Evolutionary conservation across 768 basidiomycete species (phyloP), one percentile per base, ranked within the genome.

Genomic region (Trametes cubensis): DNA sequence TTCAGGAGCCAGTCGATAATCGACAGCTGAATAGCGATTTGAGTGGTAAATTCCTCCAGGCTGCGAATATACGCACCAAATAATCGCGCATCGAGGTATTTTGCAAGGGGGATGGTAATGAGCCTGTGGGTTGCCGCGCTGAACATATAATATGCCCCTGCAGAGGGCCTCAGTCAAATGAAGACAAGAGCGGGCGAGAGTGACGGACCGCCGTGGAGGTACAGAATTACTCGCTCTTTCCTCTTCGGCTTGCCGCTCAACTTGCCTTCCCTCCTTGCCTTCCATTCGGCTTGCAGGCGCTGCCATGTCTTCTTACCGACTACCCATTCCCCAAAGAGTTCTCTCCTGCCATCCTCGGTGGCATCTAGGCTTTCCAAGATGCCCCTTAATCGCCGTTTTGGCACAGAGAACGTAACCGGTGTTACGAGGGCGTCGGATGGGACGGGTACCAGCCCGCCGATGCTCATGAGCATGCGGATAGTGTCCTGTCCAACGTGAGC

Each of bases 1-100:
- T 75, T 99, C 96, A 1, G 96, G 96, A 0, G 96, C 95, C 39
- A 99, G 81, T 13, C 96, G 92, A 75, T 99, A 99, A 72, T 97
- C 94, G 63, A 99, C 79, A 8, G 95, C 81, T 96, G 79, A 7
- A 15, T 79, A 30, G 10, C 10, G 17, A 34, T 45, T 15, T 48
- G 15, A 50, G n/a, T 23, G 44, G 28, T 7, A 28, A 28, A 13
- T 10, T 17, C 23, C 25, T 14, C 34, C 26, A 46, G 10, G 10
- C n/a, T 7, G 5, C 13, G 28, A 1, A 25, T 21, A 30, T 21
- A 76, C 84, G 47, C 66, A 87, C 85, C 85, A 74, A 98, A 97
- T 20, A 98, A 87, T 47, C 97, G 87, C 17, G 93, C 87, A 70
- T 95, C 90, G 15, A 91, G 86, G 69, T 87, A 88, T 71, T 95